These are phyloP conservation scores for Carpinus viminea DNA, from an alignment of 306 rosid genomes.

Conservation along the genomic window DNA sequence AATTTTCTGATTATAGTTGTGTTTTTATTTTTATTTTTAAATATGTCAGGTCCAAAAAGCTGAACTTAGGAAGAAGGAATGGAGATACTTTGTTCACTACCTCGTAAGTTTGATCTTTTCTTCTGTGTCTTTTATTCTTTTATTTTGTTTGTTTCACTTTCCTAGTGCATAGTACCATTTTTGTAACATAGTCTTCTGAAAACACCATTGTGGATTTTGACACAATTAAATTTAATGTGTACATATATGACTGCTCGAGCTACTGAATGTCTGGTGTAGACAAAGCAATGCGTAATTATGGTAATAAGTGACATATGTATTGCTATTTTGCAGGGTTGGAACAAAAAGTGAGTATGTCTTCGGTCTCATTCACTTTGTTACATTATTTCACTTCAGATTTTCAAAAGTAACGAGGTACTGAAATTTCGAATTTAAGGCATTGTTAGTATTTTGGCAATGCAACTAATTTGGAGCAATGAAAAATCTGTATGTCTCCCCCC, in stretches of 20 bases:
- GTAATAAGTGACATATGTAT: slow-evolving; percentile 15
- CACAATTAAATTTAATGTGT: neutral
- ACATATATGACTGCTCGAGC: slow-evolving; percentile 4
- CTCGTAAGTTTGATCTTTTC: slow-evolving; percentile 63
- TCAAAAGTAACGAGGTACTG: slow-evolving; percentile 22
- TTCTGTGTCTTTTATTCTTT: slow-evolving; percentile 4
- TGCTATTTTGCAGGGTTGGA: slow-evolving; percentile 96
- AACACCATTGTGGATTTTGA: neutral
- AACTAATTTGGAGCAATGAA: neutral
- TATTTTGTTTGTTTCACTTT: neutral
- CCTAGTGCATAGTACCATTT: neutral
- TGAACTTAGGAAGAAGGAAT: slow-evolving; percentile 76
- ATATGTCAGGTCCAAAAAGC: slow-evolving; percentile 77
- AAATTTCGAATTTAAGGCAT: neutral
- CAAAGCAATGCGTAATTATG: slow-evolving; percentile 10
- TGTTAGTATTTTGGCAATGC: neutral
- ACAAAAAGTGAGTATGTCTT: slow-evolving; percentile 82
- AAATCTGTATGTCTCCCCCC: neutral
- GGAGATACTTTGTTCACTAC: slow-evolving; percentile 97
- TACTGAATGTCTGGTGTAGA: slow-evolving; percentile 5
- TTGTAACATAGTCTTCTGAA: neutral
- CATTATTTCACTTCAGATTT: slow-evolving; percentile 15
- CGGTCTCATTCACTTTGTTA: slow-evolving; percentile 29
- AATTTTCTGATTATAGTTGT: too few relatives aligned
- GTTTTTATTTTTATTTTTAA: slow-evolving; percentile 16